Base-by-base conservation (phyloP, 805 yeast genomes). In the Hemisphaericaspora nanyangensis region DNA sequence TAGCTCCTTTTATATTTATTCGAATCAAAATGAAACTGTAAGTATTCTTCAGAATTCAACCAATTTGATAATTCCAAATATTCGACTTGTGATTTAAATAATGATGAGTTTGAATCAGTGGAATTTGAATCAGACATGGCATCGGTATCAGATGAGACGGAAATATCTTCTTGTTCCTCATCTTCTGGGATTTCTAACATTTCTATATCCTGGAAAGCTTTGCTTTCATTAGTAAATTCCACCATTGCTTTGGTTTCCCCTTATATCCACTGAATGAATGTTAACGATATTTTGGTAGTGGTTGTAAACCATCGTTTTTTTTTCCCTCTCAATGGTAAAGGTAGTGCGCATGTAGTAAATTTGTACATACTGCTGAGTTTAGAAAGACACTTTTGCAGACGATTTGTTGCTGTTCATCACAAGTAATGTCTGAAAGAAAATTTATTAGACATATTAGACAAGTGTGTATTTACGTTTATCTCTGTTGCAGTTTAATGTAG, bases 51-150 rank as follows among this genome's bases (percentile, higher is more conserved):
- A 56, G 68, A 38, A 53, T 56, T 22, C 64, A 77, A 46, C 80
- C 79, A 54, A 61, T 58, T 63, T 63, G 68, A 58, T 63, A 80
- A 49, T 56, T 72, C 46, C 62, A 64, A 53, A 41, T 63, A 60
- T n/a, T 46, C 44, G 20, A 50, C 51, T 12, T 44, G 40, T 5
- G 51, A 37, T 13, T 33, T 31, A 22, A 45, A 45, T 16, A 43
- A 18, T 2, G 38, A 7, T 20, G 35, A 13, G 2, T 11, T n/a
- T n/a, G 35, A 8, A 13, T 34, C 32, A 16, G 27, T 19, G n/a
- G 20, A 11, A n/a, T 38, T 24, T 19, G 45, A 34, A n/a, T 39
- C 47, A 13, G 63, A 46, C 6, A 54, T 34, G 3, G 58, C 52
- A 39, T 57, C 67, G 4, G 61, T 55, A 26, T 57, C 65, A 3